A percentile compares a stretch with the other conserved stretches of the same genome.
Evolutionary conservation across 2,329 filamentous ascomycete genomes (phyloP).

Genomic region (Helotiales sp.): DNA sequence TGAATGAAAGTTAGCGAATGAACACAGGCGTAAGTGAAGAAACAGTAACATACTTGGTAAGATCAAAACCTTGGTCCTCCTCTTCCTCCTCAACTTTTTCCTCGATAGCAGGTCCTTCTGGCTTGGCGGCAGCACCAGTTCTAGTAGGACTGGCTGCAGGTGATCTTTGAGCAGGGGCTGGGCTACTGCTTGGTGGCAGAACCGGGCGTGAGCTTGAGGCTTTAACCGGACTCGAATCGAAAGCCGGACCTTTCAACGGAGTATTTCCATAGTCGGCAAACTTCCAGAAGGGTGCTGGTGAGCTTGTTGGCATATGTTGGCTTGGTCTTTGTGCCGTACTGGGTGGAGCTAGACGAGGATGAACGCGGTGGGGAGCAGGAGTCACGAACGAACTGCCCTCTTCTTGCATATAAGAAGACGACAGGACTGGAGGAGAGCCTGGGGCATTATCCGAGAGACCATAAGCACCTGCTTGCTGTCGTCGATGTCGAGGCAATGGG

Average conservation of each 20-base stretch:
- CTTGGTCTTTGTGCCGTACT: conserved; percentile 80
- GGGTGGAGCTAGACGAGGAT: conserved; percentile 74
- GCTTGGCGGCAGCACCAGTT: conserved; percentile 20
- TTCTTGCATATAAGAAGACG: conserved; percentile 62
- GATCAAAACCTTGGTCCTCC: conserved; percentile 34
- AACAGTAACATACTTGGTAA: conserved; percentile 28
- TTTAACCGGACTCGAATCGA: conserved; percentile 62
- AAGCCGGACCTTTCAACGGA: conserved; percentile 54
- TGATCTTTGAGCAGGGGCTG: conserved; percentile 40
- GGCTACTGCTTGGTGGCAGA: conserved; percentile 56
- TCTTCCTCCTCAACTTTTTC: conserved; percentile 33
- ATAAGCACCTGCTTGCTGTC: conserved; percentile 44
- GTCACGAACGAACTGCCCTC: conserved; percentile 65
- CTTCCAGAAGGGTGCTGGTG: conserved; percentile 86
- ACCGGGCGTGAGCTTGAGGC: conserved; percentile 33
- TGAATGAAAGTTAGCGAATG: conserved; percentile 33
- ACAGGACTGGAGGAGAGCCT: conserved; percentile 57
- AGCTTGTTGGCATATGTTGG: conserved; percentile 83
- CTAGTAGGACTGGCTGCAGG: conserved; percentile 31
- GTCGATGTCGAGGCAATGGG: conserved; percentile 58
- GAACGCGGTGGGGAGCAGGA: conserved; percentile 70
- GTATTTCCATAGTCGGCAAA: conserved; percentile 77
- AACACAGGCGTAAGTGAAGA: neutral
- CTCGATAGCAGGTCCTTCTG: conserved; percentile 14
- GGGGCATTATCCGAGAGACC: conserved; percentile 51